phyloP scores from a whole-genome alignment of 2,329 filamentous ascomycete species.

The Cladosporium austrohemisphaericum region DNA sequence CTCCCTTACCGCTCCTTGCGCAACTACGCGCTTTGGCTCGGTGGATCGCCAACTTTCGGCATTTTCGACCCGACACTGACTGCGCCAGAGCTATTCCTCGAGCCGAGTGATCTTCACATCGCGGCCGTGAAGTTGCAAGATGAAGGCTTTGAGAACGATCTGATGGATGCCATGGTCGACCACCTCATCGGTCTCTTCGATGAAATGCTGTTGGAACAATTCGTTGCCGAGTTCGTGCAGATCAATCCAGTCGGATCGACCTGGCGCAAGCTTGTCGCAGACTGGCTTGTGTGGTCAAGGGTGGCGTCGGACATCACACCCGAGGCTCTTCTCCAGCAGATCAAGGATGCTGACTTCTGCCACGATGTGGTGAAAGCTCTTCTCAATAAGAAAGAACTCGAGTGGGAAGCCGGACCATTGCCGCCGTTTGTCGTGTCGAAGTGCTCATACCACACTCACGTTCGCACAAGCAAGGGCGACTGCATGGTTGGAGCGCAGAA shows the following conservation, averaged over 20 bases:
- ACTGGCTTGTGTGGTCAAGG: not conserved
- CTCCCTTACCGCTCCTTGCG: not conserved
- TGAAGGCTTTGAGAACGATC: not conserved
- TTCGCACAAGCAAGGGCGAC: not conserved
- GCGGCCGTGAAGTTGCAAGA: not conserved
- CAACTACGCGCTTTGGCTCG: not conserved
- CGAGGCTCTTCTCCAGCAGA: not conserved
- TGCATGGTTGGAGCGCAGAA: not conserved
- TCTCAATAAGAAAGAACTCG: not conserved
- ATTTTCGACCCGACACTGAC: not conserved
- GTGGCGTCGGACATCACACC: not conserved
- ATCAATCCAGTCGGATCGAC: not conserved
- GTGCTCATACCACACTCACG: not conserved
- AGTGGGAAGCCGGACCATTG: not conserved
- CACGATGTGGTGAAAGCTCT: not conserved
- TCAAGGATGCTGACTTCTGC: not conserved
- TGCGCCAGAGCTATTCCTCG: not conserved
- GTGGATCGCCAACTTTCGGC: not conserved
- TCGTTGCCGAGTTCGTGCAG: not conserved
- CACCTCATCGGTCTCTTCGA: not conserved
- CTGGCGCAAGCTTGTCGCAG: not conserved
- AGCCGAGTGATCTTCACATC: not conserved
- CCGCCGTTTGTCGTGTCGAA: not conserved
- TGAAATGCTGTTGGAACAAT: not conserved
- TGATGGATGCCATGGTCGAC: not conserved